Evolutionary conservation across 352 stramenopile species (phyloP).

Genomic region (Peronospora belbahrii): DNA sequence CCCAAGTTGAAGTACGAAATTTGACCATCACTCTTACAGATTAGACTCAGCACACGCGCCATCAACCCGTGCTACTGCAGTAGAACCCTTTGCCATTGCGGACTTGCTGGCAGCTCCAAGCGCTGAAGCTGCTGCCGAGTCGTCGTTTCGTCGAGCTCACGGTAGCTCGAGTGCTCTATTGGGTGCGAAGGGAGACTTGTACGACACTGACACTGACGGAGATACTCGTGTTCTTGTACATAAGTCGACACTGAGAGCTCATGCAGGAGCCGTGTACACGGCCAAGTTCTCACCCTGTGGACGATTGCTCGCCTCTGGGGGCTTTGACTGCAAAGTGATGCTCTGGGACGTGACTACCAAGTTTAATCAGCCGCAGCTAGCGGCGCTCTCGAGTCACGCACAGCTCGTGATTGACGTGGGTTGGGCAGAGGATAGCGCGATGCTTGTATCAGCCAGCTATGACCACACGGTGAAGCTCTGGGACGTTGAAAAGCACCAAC

Average conservation of each 20-base stretch:
- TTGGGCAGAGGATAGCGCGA: constrained; percentile 71
- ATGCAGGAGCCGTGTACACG: constrained; percentile 78
- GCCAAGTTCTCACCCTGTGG: constrained; percentile 83
- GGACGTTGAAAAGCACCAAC: constrained; percentile 74
- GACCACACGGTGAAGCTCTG: constrained; percentile 86
- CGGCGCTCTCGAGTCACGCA: constrained; percentile 58
- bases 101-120: constrained; percentile 46
- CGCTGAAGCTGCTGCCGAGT: constrained; percentile 27
- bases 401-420: constrained; percentile 85
- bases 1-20: constrained; percentile 8
- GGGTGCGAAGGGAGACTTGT: constrained; percentile 46
- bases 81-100: constrained; percentile 62
- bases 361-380: constrained; percentile 82
- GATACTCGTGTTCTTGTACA: constrained; percentile 66
- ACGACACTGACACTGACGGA: constrained; percentile 43
- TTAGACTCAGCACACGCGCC: constrained; percentile 53
- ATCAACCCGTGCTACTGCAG: constrained; percentile 17
- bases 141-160: constrained; percentile 33
- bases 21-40: constrained; percentile 34
- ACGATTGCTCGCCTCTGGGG: constrained; percentile 68
- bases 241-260: constrained; percentile 71
- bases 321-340: constrained; percentile 75
- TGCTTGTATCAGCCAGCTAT: constrained; percentile 73
- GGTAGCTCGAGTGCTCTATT: constrained; percentile 27
- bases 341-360: constrained; percentile 86